Evolutionary conservation across 306 rosid genomes (phyloP).

Genomic region (Castanea sativa): DNA sequence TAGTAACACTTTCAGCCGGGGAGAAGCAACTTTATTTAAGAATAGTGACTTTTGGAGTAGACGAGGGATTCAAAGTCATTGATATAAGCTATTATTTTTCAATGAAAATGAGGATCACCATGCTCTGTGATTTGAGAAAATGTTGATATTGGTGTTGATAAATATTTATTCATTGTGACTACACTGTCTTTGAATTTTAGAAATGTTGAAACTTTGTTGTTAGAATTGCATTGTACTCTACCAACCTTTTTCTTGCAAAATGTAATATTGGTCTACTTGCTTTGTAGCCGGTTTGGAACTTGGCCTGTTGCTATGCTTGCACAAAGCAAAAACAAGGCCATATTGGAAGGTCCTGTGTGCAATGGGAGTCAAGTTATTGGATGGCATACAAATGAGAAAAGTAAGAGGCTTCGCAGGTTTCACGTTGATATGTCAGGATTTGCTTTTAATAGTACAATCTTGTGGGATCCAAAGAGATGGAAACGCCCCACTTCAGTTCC

Average conservation of each 20-base stretch:
- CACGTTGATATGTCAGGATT: slow-evolving; percentile 99
- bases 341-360: slow-evolving; percentile 97
- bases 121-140: neutral
- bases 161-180: neutral
- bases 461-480: slow-evolving; percentile 98
- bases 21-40: too few species aligned
- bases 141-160: neutral
- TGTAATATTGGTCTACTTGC: slow-evolving; percentile 27
- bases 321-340: slow-evolving; percentile 91
- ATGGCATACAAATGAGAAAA: slow-evolving; percentile 97
- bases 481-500: slow-evolving; percentile 60
- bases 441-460: slow-evolving; percentile 93
- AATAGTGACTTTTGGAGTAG: too few species aligned
- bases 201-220: neutral
- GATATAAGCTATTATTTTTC: neutral
- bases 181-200: slow-evolving; percentile 3
- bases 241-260: neutral
- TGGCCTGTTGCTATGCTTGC: slow-evolving; percentile 99
- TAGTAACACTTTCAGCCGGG: too few species aligned
- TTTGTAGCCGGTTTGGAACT: slow-evolving; percentile 81
- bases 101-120: neutral
- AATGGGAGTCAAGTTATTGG: slow-evolving; percentile 89
- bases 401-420: slow-evolving; percentile 86
- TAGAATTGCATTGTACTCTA: slow-evolving; percentile 10
- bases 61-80: neutral